Evolutionary conservation across 2,329 filamentous ascomycete genomes (phyloP).

Genomic region (Huntiella decipiens): DNA sequence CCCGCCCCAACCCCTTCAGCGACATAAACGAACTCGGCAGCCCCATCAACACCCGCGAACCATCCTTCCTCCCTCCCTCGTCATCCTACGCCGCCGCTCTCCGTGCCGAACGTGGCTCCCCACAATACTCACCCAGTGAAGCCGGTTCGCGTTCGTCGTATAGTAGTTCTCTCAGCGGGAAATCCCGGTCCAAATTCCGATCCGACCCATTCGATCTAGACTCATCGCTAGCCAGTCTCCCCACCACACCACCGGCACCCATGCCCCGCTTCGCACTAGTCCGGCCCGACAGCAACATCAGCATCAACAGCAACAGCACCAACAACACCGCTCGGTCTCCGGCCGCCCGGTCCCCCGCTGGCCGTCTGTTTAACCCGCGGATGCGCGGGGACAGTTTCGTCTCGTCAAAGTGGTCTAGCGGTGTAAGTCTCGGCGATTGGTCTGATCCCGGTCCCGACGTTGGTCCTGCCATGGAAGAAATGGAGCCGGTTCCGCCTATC

Average conservation of each 20-base stretch:
- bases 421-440: conserved; percentile 26
- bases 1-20: conserved; percentile 27
- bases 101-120: conserved; percentile 30
- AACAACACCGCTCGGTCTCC: conserved; percentile 23
- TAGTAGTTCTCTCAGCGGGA: conserved; percentile 24
- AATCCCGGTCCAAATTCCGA: conserved; percentile 35
- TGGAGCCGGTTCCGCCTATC: conserved; percentile 1
- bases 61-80: background rate
- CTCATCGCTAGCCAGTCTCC: conserved; percentile 12
- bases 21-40: conserved; percentile 26
- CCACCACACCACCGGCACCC: conserved; percentile 13
- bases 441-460: conserved; percentile 37
- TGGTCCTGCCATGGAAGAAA: conserved; percentile 18
- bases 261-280: conserved; percentile 13
- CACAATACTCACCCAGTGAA: conserved; percentile 15
- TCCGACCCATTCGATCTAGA: conserved; percentile 50
- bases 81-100: conserved; percentile 28
- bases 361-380: conserved; percentile 15
- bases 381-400: conserved; percentile 21
- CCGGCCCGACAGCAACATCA: conserved; percentile 14
- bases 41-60: conserved; percentile 15
- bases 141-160: conserved; percentile 25
- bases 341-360: conserved; percentile 13
- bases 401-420: conserved; percentile 26
- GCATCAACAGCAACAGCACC: conserved; percentile 16